Base-by-base conservation (phyloP, 139 green algal genomes). In the Pleodorina starrii region DNA sequence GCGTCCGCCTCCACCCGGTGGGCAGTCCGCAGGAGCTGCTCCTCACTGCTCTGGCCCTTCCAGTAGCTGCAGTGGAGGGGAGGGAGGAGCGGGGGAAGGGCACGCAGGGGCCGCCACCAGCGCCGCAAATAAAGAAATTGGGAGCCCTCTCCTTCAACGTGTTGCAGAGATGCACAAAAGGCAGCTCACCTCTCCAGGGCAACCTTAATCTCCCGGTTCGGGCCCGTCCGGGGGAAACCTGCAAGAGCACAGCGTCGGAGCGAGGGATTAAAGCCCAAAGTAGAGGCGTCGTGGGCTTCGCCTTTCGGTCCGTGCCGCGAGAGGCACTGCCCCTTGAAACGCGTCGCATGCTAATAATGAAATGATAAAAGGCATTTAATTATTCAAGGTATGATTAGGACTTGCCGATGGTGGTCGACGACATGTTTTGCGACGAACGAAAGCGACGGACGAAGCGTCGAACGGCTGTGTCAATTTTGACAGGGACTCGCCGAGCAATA, bases 191-290 rank as follows among this genome's bases (percentile, higher is more conserved):
- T 93, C 76, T 99, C 97, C 0, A 98, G 91, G 17, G 96, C 95
- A 51, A 94, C 90, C 89, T 99, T 99, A 78, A 98, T 93, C 92
- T 99, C 93, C n/a, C 97, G 92, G 44, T 97, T 96, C 35, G 89
- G 51, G 1, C 97, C 97, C 32, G 97, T 98, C 21, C 94, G 90
- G 1, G 95, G 94, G 85, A 96, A 98, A 17, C 97, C 96, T 94
- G 85, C 12, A 36, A 80, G n/a, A n/a, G n/a, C n/a, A n/a, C n/a
- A n/a, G n/a, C n/a, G n/a, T n/a, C n/a, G n/a, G n/a, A n/a, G n/a
- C n/a, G n/a, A n/a, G n/a, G n/a, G n/a, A n/a, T n/a, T n/a, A n/a
- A n/a, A n/a, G n/a, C n/a, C n/a, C n/a, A n/a, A n/a, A n/a, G n/a
- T n/a, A n/a, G n/a, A n/a, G n/a, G n/a, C n/a, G n/a, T n/a, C n/a